Conservation (phyloP, 106 monocot species). For the Chionographis japonica region DNA sequence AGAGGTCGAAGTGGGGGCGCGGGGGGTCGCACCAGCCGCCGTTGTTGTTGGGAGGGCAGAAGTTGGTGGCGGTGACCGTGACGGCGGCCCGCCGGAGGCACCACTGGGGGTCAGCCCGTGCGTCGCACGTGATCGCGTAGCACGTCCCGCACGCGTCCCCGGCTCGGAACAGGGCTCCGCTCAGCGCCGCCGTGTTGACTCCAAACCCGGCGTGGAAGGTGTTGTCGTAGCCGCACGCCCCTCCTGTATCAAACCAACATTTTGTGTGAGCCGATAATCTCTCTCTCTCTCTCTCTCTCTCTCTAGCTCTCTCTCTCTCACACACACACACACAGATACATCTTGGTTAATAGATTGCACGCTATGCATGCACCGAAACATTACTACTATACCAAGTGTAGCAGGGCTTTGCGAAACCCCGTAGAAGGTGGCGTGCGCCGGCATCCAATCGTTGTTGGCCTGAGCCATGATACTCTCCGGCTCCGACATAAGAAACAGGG, state of each 20-base stretch:
- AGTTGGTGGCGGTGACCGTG: slow-evolving; percentile 20
- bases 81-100: background rate
- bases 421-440: no score
- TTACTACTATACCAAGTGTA: no score
- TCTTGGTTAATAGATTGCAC: no score
- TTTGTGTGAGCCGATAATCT: no score
- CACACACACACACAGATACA: no score
- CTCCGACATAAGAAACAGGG: no score
- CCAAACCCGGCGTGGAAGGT: slow-evolving; percentile 8
- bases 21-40: slow-evolving; percentile 24
- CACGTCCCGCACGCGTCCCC: slow-evolving; percentile 13
- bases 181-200: slow-evolving; percentile 13
- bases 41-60: slow-evolving; percentile 23
- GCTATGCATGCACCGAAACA: no score
- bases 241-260: slow-evolving; percentile 4
- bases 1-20: slow-evolving; percentile 18
- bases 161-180: slow-evolving; percentile 3
- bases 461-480: no score
- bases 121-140: slow-evolving; percentile 11
- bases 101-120: slow-evolving; percentile 7
- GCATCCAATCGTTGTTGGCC: no score
- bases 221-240: slow-evolving; percentile 20
- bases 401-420: no score
- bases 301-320: no score
- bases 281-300: no score